Base-by-base conservation (phyloP, 2,329 filamentous ascomycete genomes). In the Incumbomyces delicatus region DNA sequence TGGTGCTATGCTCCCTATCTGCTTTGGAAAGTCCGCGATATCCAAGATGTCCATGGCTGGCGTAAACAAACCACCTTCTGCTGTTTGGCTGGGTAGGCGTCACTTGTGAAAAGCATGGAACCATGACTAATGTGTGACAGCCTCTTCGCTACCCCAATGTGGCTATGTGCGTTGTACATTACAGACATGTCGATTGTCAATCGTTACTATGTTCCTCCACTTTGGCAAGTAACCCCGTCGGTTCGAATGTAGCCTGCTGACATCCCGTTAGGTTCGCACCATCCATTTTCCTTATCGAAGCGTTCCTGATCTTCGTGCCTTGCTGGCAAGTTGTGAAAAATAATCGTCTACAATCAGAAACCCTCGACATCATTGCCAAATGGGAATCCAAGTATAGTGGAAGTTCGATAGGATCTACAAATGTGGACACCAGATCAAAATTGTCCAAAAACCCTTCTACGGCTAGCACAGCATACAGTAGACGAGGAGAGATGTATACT, bases 1-100 rank as follows among this genome's bases (percentile, higher is more conserved):
- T 81, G 76, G 72, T 59, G 79, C 37, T 71, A 78, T 49, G 78
- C 79, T 2, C 78, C 80, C 16, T 68, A 74, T 55, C 69, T 82
- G 51, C 70, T 84, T 3, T 83, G 75, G 72, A 71, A 75, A 53
- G 74, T 80, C 32, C 72, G 79, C 6, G 65, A 70, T 17, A 77
- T 85, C 53, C 70, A 70, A 27, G 81, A 85, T 57, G 80, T 78
- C 6, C 77, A 83, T 55, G 76, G 79, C 47, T 85, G 81, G 81
- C 70, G 79, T 10, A 58, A 74, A 5, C 80, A 83, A 59, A 84
- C 80, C 29, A 75, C 78, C 34, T 59, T 70, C 33, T 69, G 69
- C 45, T 64, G 71, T 42, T 47, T 75, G 45, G 64, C 68, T 35
- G 67, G 65, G 63, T 70, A 53, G 41, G 50, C 40, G 32, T 60